phyloP scores from a whole-genome alignment of 768 basidiomycete genomes.

The Trametes cingulata region DNA sequence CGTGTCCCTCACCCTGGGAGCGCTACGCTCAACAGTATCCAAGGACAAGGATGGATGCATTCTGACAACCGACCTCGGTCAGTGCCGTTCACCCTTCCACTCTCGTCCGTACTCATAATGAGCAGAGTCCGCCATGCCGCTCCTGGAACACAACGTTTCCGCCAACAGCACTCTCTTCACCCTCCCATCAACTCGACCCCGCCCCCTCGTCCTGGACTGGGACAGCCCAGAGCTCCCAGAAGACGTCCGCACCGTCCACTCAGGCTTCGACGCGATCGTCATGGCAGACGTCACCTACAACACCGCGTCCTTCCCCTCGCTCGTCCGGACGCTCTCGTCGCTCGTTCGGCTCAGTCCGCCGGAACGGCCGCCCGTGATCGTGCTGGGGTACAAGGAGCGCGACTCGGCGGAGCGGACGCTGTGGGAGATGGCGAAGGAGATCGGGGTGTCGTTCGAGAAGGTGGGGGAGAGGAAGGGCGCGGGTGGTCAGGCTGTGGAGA shows the following conservation, averaged over 20 bases:
- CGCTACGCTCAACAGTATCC: slow-evolving; percentile 45
- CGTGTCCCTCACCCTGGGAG: slow-evolving; percentile 66
- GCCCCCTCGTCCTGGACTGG: slow-evolving; percentile 68
- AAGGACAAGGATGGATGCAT: slow-evolving; percentile 32
- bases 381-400: slow-evolving; percentile 88
- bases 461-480: slow-evolving; percentile 58
- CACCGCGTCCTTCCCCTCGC: slow-evolving; percentile 77
- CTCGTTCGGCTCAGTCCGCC: slow-evolving; percentile 38
- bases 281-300: slow-evolving; percentile 96
- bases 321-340: slow-evolving; percentile 63
- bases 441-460: slow-evolving; percentile 56
- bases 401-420: slow-evolving; percentile 72
- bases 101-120: not conserved
- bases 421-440: slow-evolving; percentile 59
- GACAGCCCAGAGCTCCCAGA: slow-evolving; percentile 58
- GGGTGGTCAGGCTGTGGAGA: slow-evolving; percentile 65
- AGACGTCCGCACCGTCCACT: slow-evolving; percentile 36
- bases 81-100: slow-evolving; percentile 27
- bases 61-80: slow-evolving; percentile 74
- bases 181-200: slow-evolving; percentile 27
- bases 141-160: slow-evolving; percentile 71
- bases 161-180: slow-evolving; percentile 42
- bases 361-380: slow-evolving; percentile 44
- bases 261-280: slow-evolving; percentile 67
- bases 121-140: slow-evolving; percentile 76